Evolutionary conservation across 2,329 filamentous ascomycete genomes (phyloP), one percentile per base, ranked within the genome.

Genomic region (Epicoccum sorghinum): DNA sequence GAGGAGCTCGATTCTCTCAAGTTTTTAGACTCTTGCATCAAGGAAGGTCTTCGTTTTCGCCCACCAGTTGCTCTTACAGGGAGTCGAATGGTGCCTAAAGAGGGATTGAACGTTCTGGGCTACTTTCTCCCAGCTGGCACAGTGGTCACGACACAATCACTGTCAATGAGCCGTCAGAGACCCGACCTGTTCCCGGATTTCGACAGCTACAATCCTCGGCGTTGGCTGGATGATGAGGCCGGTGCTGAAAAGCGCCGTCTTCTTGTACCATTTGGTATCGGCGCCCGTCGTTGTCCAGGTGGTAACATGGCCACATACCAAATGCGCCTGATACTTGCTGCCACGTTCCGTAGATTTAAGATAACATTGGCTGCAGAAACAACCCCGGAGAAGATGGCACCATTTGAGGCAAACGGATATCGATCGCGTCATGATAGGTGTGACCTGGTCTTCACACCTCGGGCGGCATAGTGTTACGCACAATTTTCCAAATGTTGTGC

Each of bases 241-340:
- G 56, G 50, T 3, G 59, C 55, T 4, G 61, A 64, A 36, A 58
- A 56, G 18, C 51, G 52, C 7, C 56, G 55, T 13, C 52, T 52
- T 4, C 52, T 64, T 3, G 61, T 60, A 25, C 61, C 60, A 3
- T 64, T 64, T 18, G 61, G 61, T 12, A 53, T 62, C 14, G 61
- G 61, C 6, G 59, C 61, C 5, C 49, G 61, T 3, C 56, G 61
- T 24, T 64, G 61, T n/a, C 61, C 61, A 2, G 61, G 60, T 29
- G 60, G 61, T 2, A 64, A 64, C 18, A 62, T 64, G 61, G 61
- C 61, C 3, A 62, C 58, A 0, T 64, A 62, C 22, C 61, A 62
- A 40, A 64, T 64, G 61, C 51, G 60, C 12, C 36, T 64, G 9
- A 61, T 64, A 14, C 50, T 64, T 7, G 54, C 52, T 7, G 61